Evolutionary conservation across 768 basidiomycete species (phyloP).

Genomic region (Hortiboletus campestris): DNA sequence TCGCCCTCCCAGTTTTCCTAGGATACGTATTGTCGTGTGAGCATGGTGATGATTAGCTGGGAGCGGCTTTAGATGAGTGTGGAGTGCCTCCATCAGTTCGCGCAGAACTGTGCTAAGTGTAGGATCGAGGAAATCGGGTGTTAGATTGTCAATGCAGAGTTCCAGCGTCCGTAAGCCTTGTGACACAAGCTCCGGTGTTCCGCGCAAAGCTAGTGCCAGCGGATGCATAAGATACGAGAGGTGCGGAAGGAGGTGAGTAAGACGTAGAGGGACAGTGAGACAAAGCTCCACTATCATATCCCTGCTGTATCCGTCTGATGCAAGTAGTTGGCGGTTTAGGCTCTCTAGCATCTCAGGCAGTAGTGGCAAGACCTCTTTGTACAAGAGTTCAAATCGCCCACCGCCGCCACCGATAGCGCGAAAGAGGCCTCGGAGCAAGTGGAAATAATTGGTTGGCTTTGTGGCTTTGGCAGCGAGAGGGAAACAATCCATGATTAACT

Average conservation of each 20-base stretch:
- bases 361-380: conserved; percentile 94
- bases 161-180: conserved; percentile 96
- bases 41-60: conserved; percentile 88
- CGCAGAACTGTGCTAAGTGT: conserved; percentile 89
- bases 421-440: conserved; percentile 88
- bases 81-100: conserved; percentile 92
- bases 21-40: conserved; percentile 91
- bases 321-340: conserved; percentile 83
- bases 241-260: conserved; percentile 95
- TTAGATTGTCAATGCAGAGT: conserved; percentile 98
- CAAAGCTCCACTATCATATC: conserved; percentile 98
- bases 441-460: conserved; percentile 90
- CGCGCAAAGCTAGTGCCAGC: conserved; percentile 84
- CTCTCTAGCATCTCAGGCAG: conserved; percentile 97
- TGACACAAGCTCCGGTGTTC: conserved; percentile 84
- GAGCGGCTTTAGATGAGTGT: conserved; percentile 85
- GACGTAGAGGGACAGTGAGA: conserved; percentile 91
- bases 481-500: conserved; percentile 95
- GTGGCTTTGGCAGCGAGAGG: conserved; percentile 88
- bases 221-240: conserved; percentile 96
- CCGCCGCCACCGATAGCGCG: conserved; percentile 90
- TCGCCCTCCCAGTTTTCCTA: conserved; percentile 94
- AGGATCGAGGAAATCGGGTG: conserved; percentile 96
- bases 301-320: conserved; percentile 75
- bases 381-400: conserved; percentile 89